These are phyloP conservation scores for Malassezia caprae DNA, from an alignment of 1,284 basidiomycete genomes.

Conservation along the genomic window DNA sequence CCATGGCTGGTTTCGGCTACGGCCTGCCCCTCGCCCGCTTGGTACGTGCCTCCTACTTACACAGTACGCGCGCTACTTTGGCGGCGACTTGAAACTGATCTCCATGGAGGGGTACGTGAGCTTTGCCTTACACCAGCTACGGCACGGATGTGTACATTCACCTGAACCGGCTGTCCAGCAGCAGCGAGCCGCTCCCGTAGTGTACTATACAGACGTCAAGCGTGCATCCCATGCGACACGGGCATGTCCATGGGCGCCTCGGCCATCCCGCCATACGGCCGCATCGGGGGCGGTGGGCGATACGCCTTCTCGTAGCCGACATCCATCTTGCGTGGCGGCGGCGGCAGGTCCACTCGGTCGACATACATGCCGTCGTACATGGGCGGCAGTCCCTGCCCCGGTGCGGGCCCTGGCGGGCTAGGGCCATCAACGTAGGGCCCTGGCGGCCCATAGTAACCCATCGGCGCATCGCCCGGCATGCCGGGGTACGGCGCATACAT, in stretches of 20 bases:
- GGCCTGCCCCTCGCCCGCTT: slow-evolving; percentile 79
- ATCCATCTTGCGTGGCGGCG: background rate
- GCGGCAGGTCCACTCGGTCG: slow-evolving; percentile 1
- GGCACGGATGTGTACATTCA: slow-evolving; percentile 65
- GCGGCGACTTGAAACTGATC: slow-evolving; percentile 87
- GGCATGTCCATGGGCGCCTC: background rate
- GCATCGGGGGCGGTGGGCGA: background rate
- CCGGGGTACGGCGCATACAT: slow-evolving; percentile 2
- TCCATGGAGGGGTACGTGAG: slow-evolving; percentile 92
- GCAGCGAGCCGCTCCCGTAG: slow-evolving; percentile 50
- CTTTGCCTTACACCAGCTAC: slow-evolving; percentile 43
- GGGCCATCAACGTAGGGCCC: background rate
- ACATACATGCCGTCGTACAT: slow-evolving; percentile 6
- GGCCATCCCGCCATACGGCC: background rate
- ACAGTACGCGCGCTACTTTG: slow-evolving; percentile 82
- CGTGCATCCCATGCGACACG: slow-evolving; percentile 5
- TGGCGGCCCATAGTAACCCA: slow-evolving; percentile 1
- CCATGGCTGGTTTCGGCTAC: slow-evolving; percentile 86
- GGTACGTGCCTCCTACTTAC: slow-evolving; percentile 53
- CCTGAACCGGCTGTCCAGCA: slow-evolving; percentile 60
- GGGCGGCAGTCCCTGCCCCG: background rate
- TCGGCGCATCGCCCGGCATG: background rate
- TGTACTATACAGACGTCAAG: slow-evolving; percentile 5
- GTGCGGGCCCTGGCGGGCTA: background rate
- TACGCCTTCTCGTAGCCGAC: background rate